Evolutionary conservation across 2,329 filamentous ascomycete genomes (phyloP).

Genomic region (Botryotinia convoluta): DNA sequence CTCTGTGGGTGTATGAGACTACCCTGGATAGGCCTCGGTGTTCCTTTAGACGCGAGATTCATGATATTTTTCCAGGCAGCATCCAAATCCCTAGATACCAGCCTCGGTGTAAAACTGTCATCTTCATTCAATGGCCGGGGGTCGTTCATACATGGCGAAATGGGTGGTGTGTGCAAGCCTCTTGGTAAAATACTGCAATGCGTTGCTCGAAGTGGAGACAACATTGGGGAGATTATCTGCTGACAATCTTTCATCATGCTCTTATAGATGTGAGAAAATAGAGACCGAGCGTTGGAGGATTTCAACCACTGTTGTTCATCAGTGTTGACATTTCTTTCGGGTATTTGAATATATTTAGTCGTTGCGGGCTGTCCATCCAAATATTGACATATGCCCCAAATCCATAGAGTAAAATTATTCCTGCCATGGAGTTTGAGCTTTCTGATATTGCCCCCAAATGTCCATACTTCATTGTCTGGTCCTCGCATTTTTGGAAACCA

Average conservation of each 20-base stretch:
- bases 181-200: neutral
- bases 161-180: neutral
- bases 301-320: neutral
- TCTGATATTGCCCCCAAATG: constrained; percentile 26
- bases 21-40: neutral
- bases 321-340: constrained; percentile 16
- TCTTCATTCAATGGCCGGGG: neutral
- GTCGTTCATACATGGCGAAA: neutral
- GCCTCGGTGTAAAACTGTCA: neutral
- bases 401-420: constrained; percentile 22
- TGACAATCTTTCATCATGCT: neutral
- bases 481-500: constrained; percentile 29
- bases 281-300: neutral
- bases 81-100: neutral
- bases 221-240: neutral
- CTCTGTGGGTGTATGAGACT: constrained; percentile 1
- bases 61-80: neutral
- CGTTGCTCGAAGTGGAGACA: neutral
- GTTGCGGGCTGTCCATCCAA: constrained; percentile 22
- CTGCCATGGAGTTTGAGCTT: constrained; percentile 23
- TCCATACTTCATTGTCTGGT: constrained; percentile 28
- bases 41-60: neutral
- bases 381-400: constrained; percentile 29
- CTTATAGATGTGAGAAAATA: constrained; percentile 1
- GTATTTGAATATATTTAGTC: constrained; percentile 23